Conservation (phyloP, 768 basidiomycete genomes). For the Suillus alpinus region DNA sequence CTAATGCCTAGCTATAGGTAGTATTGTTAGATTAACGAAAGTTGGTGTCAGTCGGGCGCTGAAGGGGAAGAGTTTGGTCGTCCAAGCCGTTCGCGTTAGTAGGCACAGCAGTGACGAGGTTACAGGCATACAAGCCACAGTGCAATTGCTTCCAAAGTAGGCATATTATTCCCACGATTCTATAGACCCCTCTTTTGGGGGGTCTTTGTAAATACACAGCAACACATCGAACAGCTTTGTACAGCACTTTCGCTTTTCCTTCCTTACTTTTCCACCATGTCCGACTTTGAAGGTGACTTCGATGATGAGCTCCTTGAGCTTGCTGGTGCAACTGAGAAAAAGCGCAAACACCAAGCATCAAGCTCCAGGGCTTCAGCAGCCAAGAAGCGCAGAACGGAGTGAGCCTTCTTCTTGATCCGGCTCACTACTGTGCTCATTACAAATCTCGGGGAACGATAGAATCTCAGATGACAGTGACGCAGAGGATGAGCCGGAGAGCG, state of each 20-base stretch:
- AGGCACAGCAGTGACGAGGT: not conserved
- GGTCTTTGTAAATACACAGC: not conserved
- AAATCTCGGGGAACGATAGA: slow-evolving; percentile 21
- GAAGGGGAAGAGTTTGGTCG: not conserved
- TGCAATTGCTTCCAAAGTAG: not conserved
- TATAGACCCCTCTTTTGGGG: not conserved
- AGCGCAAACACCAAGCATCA: slow-evolving; percentile 57
- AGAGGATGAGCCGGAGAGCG: slow-evolving; percentile 60
- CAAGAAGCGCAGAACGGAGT: slow-evolving; percentile 77
- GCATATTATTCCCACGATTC: not conserved
- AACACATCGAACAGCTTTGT: not conserved
- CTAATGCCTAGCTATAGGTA: not conserved
- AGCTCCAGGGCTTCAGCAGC: slow-evolving; percentile 41
- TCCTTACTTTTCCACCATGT: slow-evolving; percentile 32
- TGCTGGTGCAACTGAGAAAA: slow-evolving; percentile 66
- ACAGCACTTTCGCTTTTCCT: not conserved
- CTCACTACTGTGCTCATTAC: slow-evolving; percentile 8
- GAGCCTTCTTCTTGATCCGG: slow-evolving; percentile 28
- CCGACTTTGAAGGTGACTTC: slow-evolving; percentile 50
- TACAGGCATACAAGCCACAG: not conserved
- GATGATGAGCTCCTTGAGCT: slow-evolving; percentile 80
- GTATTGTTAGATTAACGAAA: not conserved
- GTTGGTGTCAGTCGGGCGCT: not conserved
- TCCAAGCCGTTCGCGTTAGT: not conserved
- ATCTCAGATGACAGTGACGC: slow-evolving; percentile 46